phyloP scores from a whole-genome alignment of 2,329 filamentous ascomycete species.

The Phyllosticta ampelicida region DNA sequence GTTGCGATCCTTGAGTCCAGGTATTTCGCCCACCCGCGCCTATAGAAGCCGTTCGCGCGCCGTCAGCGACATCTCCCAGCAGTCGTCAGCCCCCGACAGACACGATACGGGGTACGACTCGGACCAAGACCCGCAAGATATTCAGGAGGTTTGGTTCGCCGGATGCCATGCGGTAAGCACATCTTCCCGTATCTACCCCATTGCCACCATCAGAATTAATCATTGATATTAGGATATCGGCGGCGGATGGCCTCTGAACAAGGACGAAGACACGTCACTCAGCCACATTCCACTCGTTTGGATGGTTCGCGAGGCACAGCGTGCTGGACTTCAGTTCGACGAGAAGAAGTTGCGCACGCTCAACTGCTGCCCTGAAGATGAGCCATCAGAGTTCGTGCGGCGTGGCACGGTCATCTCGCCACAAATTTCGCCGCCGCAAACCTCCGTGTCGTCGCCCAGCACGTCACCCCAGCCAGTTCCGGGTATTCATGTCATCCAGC shows the following conservation, averaged over 20 bases:
- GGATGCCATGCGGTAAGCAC: conserved; percentile 56
- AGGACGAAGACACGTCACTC: conserved; percentile 46
- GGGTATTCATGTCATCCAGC: conserved; percentile 23
- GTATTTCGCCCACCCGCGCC: conserved; percentile 13
- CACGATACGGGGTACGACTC: conserved; percentile 17
- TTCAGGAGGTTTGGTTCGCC: conserved; percentile 72
- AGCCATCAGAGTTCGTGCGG: neutral
- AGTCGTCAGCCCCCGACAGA: neutral
- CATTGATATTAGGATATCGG: conserved; percentile 48
- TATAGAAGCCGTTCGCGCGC: conserved; percentile 10
- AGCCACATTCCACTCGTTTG: conserved; percentile 60
- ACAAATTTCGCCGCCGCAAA: neutral
- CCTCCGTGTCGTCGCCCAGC: neutral
- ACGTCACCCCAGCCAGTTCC: conserved; percentile 14
- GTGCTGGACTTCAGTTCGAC: conserved; percentile 62
- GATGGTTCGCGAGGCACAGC: conserved; percentile 55
- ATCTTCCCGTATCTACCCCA: no score
- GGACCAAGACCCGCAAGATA: conserved; percentile 52
- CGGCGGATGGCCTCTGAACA: conserved; percentile 55
- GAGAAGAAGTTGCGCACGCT: conserved; percentile 54
- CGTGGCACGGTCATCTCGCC: neutral
- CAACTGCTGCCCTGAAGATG: conserved; percentile 46
- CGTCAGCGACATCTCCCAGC: neutral
- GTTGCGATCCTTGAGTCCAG: conserved; percentile 22
- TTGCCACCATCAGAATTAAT: neutral